Base-by-base conservation (phyloP, 805 yeast species). In the Clavispora santaluciae region DNA sequence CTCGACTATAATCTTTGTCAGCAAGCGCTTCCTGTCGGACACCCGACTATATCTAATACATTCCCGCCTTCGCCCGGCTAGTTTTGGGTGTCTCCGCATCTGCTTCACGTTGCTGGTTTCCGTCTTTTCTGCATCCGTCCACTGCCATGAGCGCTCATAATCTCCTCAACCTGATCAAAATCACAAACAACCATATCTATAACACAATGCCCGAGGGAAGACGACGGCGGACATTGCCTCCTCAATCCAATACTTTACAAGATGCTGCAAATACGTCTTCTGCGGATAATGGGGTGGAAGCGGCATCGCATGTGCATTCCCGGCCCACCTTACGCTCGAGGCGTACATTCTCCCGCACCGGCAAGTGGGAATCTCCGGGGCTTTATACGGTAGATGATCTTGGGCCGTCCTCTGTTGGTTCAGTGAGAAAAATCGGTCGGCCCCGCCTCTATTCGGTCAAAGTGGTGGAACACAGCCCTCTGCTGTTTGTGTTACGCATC, bases 171-270 rank as follows among this genome's bases (percentile, higher is more conserved):
- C 45, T 37, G 37, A 41, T 53, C 34, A 44, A 41, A 30, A 50
- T 54, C 37, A 45, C 54, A 13, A 45, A 54, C 40, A 52, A 50
- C 45, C 46, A 44, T 36, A 35, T 40, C 8, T 50, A 45, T 33
- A 49, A 51, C 35, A 38, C 47, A 15, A 33, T 51, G 42, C 46
- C 53, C 10, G 37, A 35, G 10, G 42, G 44, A 30, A 29, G 45
- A 17, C 48, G 48, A 24, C 50, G 50, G 41, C 52, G 40, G 17
- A 9, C 18, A 11, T 11, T 18, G 3, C 12, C 20, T 16, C 7
- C 31, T 12, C n/a, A n/a, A n/a, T n/a, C n/a, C n/a, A n/a, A n/a
- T n/a, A n/a, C n/a, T n/a, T n/a, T n/a, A n/a, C n/a, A n/a, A n/a
- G 12, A 7, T 8, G 31, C 9, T 3, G 20, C n/a, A 15, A 15